phyloP scores from a whole-genome alignment of 805 yeast genomes.

The Kuraishia capsulata region DNA sequence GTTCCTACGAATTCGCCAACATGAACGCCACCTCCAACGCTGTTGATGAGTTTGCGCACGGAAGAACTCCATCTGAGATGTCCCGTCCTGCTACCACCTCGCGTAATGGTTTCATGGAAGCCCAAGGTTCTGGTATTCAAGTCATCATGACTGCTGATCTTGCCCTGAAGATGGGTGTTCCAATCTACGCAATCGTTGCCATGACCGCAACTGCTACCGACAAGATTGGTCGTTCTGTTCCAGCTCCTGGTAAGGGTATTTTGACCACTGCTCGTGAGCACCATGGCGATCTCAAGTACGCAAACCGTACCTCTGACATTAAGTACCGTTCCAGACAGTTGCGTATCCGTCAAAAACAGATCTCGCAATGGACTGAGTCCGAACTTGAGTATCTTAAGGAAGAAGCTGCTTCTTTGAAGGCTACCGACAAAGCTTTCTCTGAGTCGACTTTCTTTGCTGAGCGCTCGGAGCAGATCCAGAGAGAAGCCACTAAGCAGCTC shows the following conservation, averaged over 20 bases:
- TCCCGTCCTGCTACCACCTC: constrained; percentile 96
- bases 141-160: constrained; percentile 90
- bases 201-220: constrained; percentile 95
- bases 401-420: constrained; percentile 51
- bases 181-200: constrained; percentile 92
- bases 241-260: constrained; percentile 99
- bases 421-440: constrained; percentile 40
- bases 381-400: constrained; percentile 65
- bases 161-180: constrained; percentile 98
- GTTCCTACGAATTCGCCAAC: constrained; percentile 94
- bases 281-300: constrained; percentile 70
- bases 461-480: constrained; percentile 78
- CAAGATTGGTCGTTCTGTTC: constrained; percentile 97
- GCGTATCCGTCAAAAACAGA: constrained; percentile 65
- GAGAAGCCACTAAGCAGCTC: constrained; percentile 79
- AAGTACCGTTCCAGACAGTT: constrained; percentile 92
- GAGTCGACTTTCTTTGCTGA: constrained; percentile 55
- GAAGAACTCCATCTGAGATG: constrained; percentile 98
- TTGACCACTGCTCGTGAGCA: constrained; percentile 96
- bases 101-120: constrained; percentile 98
- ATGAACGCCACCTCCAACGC: constrained; percentile 98
- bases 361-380: constrained; percentile 74
- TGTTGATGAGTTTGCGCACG: constrained; percentile 79
- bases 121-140: constrained; percentile 99
- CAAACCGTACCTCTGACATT: constrained; percentile 75